Evolutionary conservation across 1,284 basidiomycete species (phyloP), one percentile per base, ranked within the genome.

Genomic region (Irpex rosettiformis): DNA sequence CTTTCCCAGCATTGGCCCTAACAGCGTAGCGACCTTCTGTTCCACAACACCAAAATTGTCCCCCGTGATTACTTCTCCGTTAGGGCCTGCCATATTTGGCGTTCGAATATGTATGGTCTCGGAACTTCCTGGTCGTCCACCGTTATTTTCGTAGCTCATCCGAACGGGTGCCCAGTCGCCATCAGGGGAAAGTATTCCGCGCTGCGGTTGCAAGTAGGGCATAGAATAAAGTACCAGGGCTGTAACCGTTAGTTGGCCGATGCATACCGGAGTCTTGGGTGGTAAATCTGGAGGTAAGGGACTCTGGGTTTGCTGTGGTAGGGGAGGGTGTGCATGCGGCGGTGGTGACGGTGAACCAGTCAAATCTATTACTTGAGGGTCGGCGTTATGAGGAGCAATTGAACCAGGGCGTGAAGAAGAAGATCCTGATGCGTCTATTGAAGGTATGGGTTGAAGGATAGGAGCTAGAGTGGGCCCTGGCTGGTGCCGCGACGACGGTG

Each of bases 211-310:
- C 21, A 93, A 75, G 67, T 93, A 94, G 22, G 79, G 69, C n/a
- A 89, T 82, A 2, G 93, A 94, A 72, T 95, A 95, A 6, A 96
- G 79, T 57, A 96, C 87, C 51, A 96, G 82, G 3, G 92, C 93
- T 13, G 88, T 90, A 7, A 88, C 88, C 45, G 81, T 79, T 53
- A 97, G 77, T 56, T 92, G 89, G 2, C 94, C 94, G 58, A 97
- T 95, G 71, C 94, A 96, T 51, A 96, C 84, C 11, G 89, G 88
- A 0, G 88, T 89, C 73, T 86, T 89, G 8, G 85, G 86, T 10
- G 86, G 79, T 22, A 90, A 72, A 55, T 88, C 83, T 42, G 59
- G 53, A 25, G 70, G 62, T n/a, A 70, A 48, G 54, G 66, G 59
- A n/a, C 27, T 33, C 45, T 58, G 57, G 27, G 62, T 64, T 53